Percentiles rank a stretch among this genome's conserved stretches.
Conservation (phyloP, 2,329 filamentous ascomycete species). For the Diaporthe sp. region DNA sequence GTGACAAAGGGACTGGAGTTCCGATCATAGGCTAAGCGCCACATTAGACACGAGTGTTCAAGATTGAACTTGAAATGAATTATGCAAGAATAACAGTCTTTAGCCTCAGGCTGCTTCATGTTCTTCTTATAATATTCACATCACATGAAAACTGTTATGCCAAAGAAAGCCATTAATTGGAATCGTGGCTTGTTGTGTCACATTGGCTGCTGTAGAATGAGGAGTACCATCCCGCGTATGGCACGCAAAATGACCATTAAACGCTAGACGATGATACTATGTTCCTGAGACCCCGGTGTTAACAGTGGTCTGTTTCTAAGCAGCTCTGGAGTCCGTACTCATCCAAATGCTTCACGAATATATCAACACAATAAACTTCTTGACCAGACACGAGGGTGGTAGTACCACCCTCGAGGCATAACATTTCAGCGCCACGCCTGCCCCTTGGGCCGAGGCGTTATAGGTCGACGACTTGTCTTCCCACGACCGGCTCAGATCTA, state of each 20-base stretch:
- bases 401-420: background rate
- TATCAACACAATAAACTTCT: background rate
- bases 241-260: too few species aligned
- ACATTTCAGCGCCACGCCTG: background rate
- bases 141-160: too few species aligned
- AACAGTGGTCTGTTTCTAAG: background rate
- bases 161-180: too few species aligned
- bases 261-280: too few species aligned
- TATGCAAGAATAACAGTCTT: too few species aligned
- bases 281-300: background rate
- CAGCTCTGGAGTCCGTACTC: background rate
- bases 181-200: too few species aligned
- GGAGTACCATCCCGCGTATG: too few species aligned
- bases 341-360: background rate
- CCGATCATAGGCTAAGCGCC: background rate
- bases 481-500: background rate
- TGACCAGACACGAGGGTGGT: background rate
- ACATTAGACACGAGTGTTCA: too few species aligned
- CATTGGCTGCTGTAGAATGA: too few species aligned
- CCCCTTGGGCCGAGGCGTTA: background rate
- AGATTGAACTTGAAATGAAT: too few species aligned
- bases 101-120: too few species aligned
- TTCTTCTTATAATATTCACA: too few species aligned
- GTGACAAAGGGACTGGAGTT: slow-evolving; percentile 19
- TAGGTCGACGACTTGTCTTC: background rate